A percentile compares a stretch with the other conserved stretches of the same genome.
phyloP scores from a whole-genome alignment of 805 yeast species.

The Saccharomycopsis fibuligera region DNA sequence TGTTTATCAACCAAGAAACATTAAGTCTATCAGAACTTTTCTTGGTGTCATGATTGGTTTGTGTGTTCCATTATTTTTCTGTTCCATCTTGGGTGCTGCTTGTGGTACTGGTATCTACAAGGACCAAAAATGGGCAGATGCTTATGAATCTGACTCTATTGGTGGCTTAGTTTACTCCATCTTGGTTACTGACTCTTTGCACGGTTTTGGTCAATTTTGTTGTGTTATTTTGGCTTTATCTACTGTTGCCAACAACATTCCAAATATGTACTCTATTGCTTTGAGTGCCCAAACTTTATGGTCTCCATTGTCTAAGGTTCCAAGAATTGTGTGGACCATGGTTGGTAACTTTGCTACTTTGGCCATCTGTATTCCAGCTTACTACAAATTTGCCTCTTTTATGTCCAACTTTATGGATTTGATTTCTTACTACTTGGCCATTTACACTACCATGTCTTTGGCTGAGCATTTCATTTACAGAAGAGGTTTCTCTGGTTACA shows the following conservation, averaged over 20 bases:
- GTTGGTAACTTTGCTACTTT: slow-evolving; percentile 68
- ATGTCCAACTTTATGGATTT: slow-evolving; percentile 86
- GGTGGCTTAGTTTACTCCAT: slow-evolving; percentile 84
- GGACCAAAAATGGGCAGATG: slow-evolving; percentile 38
- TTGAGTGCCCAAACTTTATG: slow-evolving; percentile 81
- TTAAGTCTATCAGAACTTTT: slow-evolving; percentile 55
- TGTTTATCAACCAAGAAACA: slow-evolving; percentile 70
- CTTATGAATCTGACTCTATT: slow-evolving; percentile 47
- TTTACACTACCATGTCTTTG: slow-evolving; percentile 69
- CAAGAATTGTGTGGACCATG: slow-evolving; percentile 79
- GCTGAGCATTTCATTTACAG: slow-evolving; percentile 81
- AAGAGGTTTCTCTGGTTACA: slow-evolving; percentile 54
- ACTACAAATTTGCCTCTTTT: slow-evolving; percentile 62
- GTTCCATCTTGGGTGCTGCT: slow-evolving; percentile 82
- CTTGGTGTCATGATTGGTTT: slow-evolving; percentile 58
- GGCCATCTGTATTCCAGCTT: slow-evolving; percentile 87
- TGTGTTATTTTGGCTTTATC: slow-evolving; percentile 80
- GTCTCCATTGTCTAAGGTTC: slow-evolving; percentile 66
- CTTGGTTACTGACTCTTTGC: slow-evolving; percentile 71
- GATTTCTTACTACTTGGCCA: slow-evolving; percentile 86
- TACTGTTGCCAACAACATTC: slow-evolving; percentile 86
- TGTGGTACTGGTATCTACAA: slow-evolving; percentile 60
- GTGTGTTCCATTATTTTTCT: slow-evolving; percentile 60
- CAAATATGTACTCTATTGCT: slow-evolving; percentile 89
- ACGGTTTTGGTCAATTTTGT: slow-evolving; percentile 86